These are phyloP conservation scores for Botryotinia convoluta DNA, from an alignment of 2,329 filamentous ascomycete species.

Conservation along the genomic window DNA sequence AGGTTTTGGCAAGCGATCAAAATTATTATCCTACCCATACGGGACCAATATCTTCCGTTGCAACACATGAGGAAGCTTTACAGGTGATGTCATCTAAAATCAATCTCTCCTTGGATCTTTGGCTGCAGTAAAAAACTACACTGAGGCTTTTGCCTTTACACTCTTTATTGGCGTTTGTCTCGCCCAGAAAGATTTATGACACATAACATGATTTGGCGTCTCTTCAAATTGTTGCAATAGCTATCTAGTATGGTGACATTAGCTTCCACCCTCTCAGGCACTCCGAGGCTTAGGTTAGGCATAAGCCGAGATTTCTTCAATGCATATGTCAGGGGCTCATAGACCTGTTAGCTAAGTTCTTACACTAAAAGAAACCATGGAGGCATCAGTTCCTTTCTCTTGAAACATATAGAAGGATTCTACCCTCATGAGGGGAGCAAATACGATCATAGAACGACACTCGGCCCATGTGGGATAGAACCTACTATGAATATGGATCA, in stretches of 20 bases:
- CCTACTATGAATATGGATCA: not conserved
- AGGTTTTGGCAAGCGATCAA: not conserved
- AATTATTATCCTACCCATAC: not conserved
- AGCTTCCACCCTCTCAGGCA: not conserved
- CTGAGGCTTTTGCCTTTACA: not conserved
- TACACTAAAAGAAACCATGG: not conserved
- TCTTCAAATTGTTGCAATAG: not conserved
- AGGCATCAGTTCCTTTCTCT: not conserved
- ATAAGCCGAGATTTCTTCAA: not conserved
- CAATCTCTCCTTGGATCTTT: not conserved
- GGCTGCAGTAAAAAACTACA: not conserved
- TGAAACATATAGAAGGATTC: not conserved
- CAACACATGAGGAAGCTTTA: not conserved
- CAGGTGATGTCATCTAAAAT: not conserved
- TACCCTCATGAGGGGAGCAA: not conserved
- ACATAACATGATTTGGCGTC: not conserved
- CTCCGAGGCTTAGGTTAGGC: not conserved
- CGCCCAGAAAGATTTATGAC: not conserved
- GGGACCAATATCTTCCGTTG: not conserved
- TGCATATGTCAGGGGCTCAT: not conserved
- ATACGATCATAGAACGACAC: not conserved
- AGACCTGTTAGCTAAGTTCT: not conserved
- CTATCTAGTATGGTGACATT: not conserved
- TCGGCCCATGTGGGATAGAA: not conserved
- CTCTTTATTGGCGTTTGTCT: not conserved